Base-by-base conservation (phyloP, 1,139 yeast genomes). In the Blastobotrys petasosporus region DNA sequence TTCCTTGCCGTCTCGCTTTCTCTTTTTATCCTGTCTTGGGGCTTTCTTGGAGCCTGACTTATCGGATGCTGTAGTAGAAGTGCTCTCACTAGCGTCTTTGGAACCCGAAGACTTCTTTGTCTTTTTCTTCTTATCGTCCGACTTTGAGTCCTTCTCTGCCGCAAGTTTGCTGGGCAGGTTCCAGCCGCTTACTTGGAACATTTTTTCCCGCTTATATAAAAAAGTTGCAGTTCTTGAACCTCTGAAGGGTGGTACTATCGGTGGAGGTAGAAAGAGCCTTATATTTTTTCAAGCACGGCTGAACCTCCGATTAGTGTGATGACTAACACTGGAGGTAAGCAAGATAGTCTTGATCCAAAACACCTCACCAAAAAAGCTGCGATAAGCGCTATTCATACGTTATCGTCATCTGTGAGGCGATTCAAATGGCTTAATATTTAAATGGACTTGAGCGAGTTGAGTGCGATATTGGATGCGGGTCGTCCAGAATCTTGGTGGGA, bases 171-270 rank as follows among this genome's bases (percentile, higher is more conserved):
- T 67, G 54, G 82, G 78, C 50, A 86, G 64, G 52, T 82, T 74
- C 95, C 95, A 86, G 15, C 94, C 95, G 41, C 80, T 85, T 13
- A 84, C 88, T 62, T 82, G 76, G 61, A 86, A 86, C 55, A 85
- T 71, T 37, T 36, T 17, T n/a, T n/a, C n/a, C n/a, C 37, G 33
- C 10, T 25, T 44, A 9, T 15, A 20, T 23, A 10, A 4, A 37
- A 11, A 37, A 11, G 13, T 2, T 23, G 28, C 2, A 36, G 39
- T 36, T 36, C 12, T 16, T 20, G 30, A 10, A 37, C 9, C n/a
- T 11, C 7, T 37, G 30, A 15, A 4, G 8, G 17, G 32, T 32
- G n/a, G n/a, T n/a, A n/a, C n/a, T n/a, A n/a, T n/a, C n/a, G n/a
- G n/a, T n/a, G n/a, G n/a, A n/a, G n/a, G n/a, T n/a, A n/a, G n/a